These are phyloP conservation scores for Canavalia ensiformis DNA, from an alignment of 306 rosid species.

Conservation along the genomic window DNA sequence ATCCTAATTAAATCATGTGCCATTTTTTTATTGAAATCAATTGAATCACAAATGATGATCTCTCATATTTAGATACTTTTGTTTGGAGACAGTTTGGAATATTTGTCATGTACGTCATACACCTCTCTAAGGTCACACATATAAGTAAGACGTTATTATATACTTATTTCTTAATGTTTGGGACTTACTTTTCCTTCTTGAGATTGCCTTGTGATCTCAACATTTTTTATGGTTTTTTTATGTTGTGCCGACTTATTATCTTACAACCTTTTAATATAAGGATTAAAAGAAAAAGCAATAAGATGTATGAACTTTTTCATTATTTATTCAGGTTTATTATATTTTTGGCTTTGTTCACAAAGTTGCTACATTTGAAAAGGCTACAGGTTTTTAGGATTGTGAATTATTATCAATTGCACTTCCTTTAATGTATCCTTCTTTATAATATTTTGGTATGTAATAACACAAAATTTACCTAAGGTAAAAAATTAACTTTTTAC, in stretches of 20 bases:
- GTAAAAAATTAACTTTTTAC: too few relatives aligned
- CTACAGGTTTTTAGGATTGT: constrained; percentile 91
- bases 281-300: constrained; percentile 5
- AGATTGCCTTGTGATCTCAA: constrained; percentile 45
- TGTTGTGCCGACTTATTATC: constrained; percentile 25
- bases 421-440: neutral
- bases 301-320: constrained; percentile 34
- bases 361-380: constrained; percentile 92
- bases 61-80: constrained; percentile 80
- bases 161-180: constrained; percentile 72
- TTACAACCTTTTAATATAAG: neutral
- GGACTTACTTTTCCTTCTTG: constrained; percentile 53
- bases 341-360: constrained; percentile 93
- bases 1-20: constrained; percentile 58
- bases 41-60: constrained; percentile 73
- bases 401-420: constrained; percentile 38
- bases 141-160: constrained; percentile 88
- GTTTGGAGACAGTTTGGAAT: constrained; percentile 94
- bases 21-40: constrained; percentile 61
- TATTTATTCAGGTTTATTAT: constrained; percentile 75
- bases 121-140: constrained; percentile 84
- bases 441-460: too few relatives aligned
- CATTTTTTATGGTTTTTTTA: constrained; percentile 47
- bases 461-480: too few relatives aligned
- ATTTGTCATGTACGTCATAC: constrained; percentile 80